Base-by-base conservation (phyloP, 192 early-diverging fungal genomes). In the Coemansia sp. region DNA sequence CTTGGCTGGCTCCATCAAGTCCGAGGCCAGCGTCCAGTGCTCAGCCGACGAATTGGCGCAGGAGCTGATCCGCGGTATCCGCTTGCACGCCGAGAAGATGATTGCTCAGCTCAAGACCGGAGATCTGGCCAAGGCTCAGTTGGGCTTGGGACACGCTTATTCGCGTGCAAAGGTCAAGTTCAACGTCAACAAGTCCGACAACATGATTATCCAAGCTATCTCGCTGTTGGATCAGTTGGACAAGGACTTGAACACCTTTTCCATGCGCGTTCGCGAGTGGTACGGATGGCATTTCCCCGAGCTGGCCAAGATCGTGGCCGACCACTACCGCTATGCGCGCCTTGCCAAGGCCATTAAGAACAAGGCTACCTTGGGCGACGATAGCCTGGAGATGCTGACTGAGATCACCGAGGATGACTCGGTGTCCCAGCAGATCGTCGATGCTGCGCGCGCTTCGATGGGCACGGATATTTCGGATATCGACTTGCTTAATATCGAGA, bases 251-350 rank as follows among this genome's bases (percentile, higher is more conserved):
- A 98, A 98, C 87, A 96, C 92, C 50, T 98, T 95, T 69, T 86
- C 96, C 57, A 98, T 98, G 96, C 86, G 96, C 55, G 90, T 90
- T 66, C 87, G 94, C 67, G 97, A 99, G 84, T 99, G 97, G 97
- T 99, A 99, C 84, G 92, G 91, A 60, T 99, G 96, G 96, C 97
- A 99, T 77, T 99, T 99, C 86, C 97, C 97, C 34, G 96, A 99
- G 86, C 82, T 99, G 57, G 89, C 94, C 76, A 96, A 96, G 85
- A 94, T 99, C 70, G 89, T 97, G 67, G 85, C 83, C 66, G 96
- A 99, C 86, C 96, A 96, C 78, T 88, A 86, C 74, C 85, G 88
- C 70, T 99, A 91, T 69, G 96, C 97, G 64, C 88, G 89, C 62
- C 89, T 98, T 61, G 90, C 88, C 62, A 91, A 93, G 84, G 76